Evolutionary conservation across 1,284 basidiomycete species (phyloP).

Genomic region (Amylostereum areolatum): DNA sequence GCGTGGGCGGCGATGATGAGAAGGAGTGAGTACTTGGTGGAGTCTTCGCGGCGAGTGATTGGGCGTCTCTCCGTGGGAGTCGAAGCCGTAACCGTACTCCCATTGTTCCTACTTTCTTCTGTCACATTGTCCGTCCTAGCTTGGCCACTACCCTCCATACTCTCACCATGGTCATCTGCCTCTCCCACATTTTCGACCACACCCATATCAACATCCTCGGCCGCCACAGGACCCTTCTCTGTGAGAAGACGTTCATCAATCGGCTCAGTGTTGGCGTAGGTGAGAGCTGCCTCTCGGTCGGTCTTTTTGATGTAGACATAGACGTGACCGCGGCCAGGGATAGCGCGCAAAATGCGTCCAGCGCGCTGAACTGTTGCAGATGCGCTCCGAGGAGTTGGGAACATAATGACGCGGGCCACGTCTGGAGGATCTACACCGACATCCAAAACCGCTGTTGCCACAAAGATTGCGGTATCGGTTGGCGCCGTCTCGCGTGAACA

Average conservation of each 20-base stretch:
- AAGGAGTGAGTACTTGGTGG: too few relatives aligned
- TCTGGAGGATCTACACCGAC: conserved; percentile 10
- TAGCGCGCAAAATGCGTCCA: conserved; percentile 1
- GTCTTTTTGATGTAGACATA: conserved; percentile 7
- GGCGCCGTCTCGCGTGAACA: conserved; percentile 1
- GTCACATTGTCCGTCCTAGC: too few relatives aligned
- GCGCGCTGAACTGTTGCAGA: conserved; percentile 5
- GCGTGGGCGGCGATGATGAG: too few relatives aligned
- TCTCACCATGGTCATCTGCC: too few relatives aligned
- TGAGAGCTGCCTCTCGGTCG: background rate
- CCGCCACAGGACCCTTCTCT: too few relatives aligned
- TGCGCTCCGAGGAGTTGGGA: conserved; percentile 1
- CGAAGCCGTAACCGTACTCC: too few relatives aligned
- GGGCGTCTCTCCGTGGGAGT: too few relatives aligned
- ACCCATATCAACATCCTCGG: too few relatives aligned
- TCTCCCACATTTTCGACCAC: too few relatives aligned
- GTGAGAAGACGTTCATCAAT: background rate
- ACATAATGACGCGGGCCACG: conserved; percentile 7
- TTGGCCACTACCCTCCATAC: too few relatives aligned
- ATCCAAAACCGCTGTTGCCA: conserved; percentile 9
- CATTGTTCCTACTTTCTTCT: too few relatives aligned
- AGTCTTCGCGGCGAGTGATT: too few relatives aligned
- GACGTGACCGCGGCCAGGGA: background rate
- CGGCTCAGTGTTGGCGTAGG: background rate
- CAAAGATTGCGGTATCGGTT: conserved; percentile 5